These are phyloP conservation scores for Colletotrichum chrysophilum DNA, from an alignment of 2,329 filamentous ascomycete genomes.

Conservation along the genomic window DNA sequence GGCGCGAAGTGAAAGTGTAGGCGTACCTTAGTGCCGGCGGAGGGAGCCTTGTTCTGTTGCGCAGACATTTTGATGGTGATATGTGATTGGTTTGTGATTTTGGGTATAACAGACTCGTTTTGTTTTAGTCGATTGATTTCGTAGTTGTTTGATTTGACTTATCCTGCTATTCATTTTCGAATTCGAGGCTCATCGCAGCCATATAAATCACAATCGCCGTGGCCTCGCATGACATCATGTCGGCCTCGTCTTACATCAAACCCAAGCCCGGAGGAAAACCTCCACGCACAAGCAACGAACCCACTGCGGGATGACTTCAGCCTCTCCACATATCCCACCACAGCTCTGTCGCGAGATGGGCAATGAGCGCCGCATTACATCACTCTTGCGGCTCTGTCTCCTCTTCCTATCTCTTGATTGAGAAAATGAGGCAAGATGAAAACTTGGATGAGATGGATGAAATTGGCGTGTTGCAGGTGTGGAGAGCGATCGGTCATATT, in stretches of 20 bases:
- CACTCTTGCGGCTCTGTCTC: not conserved
- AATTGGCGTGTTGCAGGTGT: not conserved
- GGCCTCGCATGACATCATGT: slow-evolving; percentile 14
- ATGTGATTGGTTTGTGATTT: not conserved
- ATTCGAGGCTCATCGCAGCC: not conserved
- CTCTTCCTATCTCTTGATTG: not conserved
- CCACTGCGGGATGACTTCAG: slow-evolving; percentile 20
- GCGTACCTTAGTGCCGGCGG: slow-evolving; percentile 16
- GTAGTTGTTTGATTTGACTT: not conserved
- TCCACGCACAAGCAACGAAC: not conserved
- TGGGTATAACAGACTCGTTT: not conserved
- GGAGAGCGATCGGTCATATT: not conserved
- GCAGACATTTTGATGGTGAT: not conserved
- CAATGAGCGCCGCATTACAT: slow-evolving; percentile 17
- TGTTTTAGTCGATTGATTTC: not conserved
- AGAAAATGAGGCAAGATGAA: not conserved
- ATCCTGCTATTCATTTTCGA: not conserved
- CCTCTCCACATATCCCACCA: slow-evolving; percentile 10
- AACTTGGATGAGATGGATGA: not conserved
- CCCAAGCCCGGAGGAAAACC: not conserved
- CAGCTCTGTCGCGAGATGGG: not conserved
- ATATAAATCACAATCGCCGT: not conserved
- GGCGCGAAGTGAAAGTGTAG: not conserved
- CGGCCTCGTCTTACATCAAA: slow-evolving; percentile 13
- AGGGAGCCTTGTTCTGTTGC: slow-evolving; percentile 4